Percentiles rank a stretch among this genome's conserved stretches.
phyloP scores from a whole-genome alignment of 176 grass and related monocot species.

The Cocos nucifera region DNA sequence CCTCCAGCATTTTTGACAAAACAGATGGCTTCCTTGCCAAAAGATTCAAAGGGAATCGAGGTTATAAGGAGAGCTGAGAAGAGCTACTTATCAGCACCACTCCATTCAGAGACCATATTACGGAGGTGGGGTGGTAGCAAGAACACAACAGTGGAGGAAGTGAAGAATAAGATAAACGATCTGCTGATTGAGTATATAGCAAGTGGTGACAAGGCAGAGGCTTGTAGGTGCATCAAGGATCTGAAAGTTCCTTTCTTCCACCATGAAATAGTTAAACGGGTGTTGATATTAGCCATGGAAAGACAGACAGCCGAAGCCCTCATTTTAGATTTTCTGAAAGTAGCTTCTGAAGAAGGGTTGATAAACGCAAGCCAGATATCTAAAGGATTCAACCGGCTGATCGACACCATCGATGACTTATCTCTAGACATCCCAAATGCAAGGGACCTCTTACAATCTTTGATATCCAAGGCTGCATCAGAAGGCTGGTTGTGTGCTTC shows the following conservation, averaged over 20 bases:
- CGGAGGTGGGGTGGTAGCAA: conserved; percentile 7
- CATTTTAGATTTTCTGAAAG: conserved; percentile 7
- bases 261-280: conserved; percentile 4
- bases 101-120: not conserved
- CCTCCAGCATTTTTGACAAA: conserved; percentile 6
- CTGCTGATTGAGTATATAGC: conserved; percentile 1
- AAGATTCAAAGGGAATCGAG: conserved; percentile 5
- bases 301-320: not conserved
- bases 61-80: conserved; percentile 5
- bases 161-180: conserved; percentile 8
- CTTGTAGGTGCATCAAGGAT: conserved; percentile 9
- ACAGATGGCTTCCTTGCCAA: not conserved
- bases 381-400: conserved; percentile 7
- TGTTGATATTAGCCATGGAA: conserved; percentile 10
- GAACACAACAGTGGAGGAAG: conserved; percentile 6
- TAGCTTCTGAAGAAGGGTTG: conserved; percentile 7
- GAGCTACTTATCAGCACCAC: conserved; percentile 7
- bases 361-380: conserved; percentile 6
- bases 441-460: conserved; percentile 27
- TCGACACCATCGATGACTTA: conserved; percentile 6
- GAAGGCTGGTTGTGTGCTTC: conserved; percentile 56
- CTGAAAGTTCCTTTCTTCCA: conserved; percentile 10
- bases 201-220: conserved; percentile 3
- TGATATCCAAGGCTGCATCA: conserved; percentile 42
- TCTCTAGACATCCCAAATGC: conserved; percentile 3